A percentile compares a stretch with the other conserved stretches of the same genome.
Conservation (phyloP, 2,329 filamentous ascomycete genomes). For the Didymosphaeria variabile region DNA sequence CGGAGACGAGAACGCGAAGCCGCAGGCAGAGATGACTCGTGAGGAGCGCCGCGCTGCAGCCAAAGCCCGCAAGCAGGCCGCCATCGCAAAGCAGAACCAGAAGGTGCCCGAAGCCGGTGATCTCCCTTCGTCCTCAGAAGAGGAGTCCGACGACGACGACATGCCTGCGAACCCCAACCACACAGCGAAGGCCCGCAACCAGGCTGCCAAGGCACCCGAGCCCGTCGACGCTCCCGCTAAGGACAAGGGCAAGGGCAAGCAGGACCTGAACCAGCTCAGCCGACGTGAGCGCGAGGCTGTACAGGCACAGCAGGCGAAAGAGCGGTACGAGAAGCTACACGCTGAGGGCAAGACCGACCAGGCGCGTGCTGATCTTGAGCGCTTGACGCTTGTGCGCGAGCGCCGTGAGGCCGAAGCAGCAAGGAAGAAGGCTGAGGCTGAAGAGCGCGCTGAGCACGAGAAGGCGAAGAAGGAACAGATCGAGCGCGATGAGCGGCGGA, state of each 20-base stretch:
- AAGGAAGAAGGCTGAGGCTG: conserved; percentile 75
- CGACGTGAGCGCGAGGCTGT: conserved; percentile 79
- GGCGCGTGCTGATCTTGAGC: conserved; percentile 86
- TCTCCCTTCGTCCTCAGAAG: conserved; percentile 76
- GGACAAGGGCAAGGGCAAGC: conserved; percentile 66
- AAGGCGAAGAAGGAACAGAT: conserved; percentile 62
- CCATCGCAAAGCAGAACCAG: conserved; percentile 78
- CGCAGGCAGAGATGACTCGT: conserved; percentile 72
- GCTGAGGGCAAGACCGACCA: conserved; percentile 97
- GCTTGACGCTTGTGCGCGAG: conserved; percentile 82
- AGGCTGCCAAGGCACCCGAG: conserved; percentile 68
- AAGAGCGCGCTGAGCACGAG: conserved; percentile 64
- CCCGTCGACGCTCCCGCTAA: conserved; percentile 60
- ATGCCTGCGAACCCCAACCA: conserved; percentile 95
- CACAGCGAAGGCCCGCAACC: conserved; percentile 71
- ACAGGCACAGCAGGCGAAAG: conserved; percentile 87
- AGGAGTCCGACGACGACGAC: conserved; percentile 68
- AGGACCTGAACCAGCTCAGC: conserved; percentile 65
- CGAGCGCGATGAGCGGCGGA: conserved; percentile 58
- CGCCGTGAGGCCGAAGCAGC: conserved; percentile 85
- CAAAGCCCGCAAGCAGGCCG: conserved; percentile 90
- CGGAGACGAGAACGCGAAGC: conserved; percentile 51
- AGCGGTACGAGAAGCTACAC: conserved; percentile 90
- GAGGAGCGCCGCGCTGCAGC: conserved; percentile 88
- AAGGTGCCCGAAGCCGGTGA: conserved; percentile 83